Base-by-base conservation (phyloP, 352 stramenopile genomes). In the Phytopythium delawarense region DNA sequence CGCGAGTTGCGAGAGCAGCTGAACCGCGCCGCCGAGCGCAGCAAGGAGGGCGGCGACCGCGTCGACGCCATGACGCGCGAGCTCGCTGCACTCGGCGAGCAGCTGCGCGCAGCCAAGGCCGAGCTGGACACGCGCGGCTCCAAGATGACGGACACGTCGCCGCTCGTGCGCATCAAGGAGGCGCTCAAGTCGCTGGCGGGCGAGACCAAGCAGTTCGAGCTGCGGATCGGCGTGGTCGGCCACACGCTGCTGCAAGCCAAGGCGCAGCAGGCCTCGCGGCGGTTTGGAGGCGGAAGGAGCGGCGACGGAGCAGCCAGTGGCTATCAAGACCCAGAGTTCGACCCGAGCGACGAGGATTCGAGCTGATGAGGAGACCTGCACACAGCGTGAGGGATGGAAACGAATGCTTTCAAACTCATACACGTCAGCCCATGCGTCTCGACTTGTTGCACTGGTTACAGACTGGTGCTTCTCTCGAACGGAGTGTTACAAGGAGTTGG, bases 61-160 rank as follows among this genome's bases (percentile, higher is more conserved):
- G 84, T 94, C 37, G 87, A 90, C 56, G 65, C 74, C 42, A 89
- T 94, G 81, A 92, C 79, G 18, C 81, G 80, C 52, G 81, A 94
- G 54, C 81, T 87, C 60, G 79, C 83, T 20, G 68, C 79, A 48
- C 81, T 91, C 40, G 81, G 78, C 2, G 86, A 94, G 67, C 84
- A 91, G 57, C 57, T 94, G 32, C 81, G 84, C 28, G 78, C 89
- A 53, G 87, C 78, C 48, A 94, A 93, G 68, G 74, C 61, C 39
- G 70, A 87, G 39, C 91, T 92, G 80, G 86, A 93, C 69, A 80
- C 86, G 35, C 84, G 83, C 12, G 84, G 84, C 21, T 86, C 75
- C 67, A 94, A 91, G 67, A 92, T 94, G 86, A 94, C 84, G 11
- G 82, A 94, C 66, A 94, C 86, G 53, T 86, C 81, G 50, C 86